phyloP scores from a whole-genome alignment of 495 filamentous ascomycete genomes.

The Neurospora africana region DNA sequence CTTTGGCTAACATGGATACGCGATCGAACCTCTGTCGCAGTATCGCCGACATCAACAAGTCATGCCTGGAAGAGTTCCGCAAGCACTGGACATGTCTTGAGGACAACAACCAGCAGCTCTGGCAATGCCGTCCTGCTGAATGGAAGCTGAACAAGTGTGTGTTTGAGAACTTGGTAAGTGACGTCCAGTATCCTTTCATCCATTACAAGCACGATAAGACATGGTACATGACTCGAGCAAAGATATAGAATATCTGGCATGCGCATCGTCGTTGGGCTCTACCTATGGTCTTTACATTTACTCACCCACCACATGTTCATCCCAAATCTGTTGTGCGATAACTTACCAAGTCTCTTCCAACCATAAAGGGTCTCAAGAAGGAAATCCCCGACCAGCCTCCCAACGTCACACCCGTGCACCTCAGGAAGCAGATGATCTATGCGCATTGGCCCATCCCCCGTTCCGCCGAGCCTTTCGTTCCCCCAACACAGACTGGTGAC shows the following conservation, averaged over 20 bases:
- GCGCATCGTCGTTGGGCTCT: background rate
- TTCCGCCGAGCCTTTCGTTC: constrained; percentile 29
- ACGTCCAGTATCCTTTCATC: background rate
- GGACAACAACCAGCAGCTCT: constrained; percentile 92
- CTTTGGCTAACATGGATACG: background rate
- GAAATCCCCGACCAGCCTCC: constrained; percentile 74
- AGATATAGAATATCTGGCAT: background rate
- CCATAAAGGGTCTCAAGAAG: constrained; percentile 71
- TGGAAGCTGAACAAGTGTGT: constrained; percentile 84
- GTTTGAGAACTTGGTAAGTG: constrained; percentile 82
- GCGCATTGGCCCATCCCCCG: constrained; percentile 40
- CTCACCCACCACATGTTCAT: background rate
- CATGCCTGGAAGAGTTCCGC: constrained; percentile 84
- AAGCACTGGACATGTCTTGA: constrained; percentile 92
- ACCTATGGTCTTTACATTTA: background rate
- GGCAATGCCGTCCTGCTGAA: constrained; percentile 75
- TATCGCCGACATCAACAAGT: constrained; percentile 89
- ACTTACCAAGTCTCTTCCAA: background rate
- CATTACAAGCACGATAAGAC: background rate
- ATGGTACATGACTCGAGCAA: background rate
- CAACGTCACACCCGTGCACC: constrained; percentile 69
- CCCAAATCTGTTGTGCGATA: background rate
- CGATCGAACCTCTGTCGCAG: constrained; percentile 31
- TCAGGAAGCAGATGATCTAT: constrained; percentile 68
- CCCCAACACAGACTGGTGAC: constrained; percentile 2